phyloP scores from a whole-genome alignment of 2,329 filamentous ascomycete species.

The Fusarium dlaminii region DNA sequence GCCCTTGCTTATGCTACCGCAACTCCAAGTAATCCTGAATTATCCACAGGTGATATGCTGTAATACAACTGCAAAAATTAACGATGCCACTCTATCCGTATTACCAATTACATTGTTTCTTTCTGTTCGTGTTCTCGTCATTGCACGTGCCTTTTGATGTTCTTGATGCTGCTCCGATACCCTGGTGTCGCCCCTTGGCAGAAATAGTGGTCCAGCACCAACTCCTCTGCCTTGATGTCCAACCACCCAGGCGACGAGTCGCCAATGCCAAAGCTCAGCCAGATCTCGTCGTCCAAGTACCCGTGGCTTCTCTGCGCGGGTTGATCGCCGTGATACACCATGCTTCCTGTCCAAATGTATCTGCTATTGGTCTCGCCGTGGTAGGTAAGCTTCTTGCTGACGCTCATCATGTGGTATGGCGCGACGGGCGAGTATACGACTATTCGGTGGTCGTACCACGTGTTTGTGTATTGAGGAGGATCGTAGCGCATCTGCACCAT shows the following conservation, averaged over 20 bases:
- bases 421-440: slow-evolving; percentile 32
- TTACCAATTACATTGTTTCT: slow-evolving; percentile 28
- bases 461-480: slow-evolving; percentile 30
- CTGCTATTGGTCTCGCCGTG: slow-evolving; percentile 36
- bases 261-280: slow-evolving; percentile 38
- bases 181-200: slow-evolving; percentile 21
- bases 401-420: slow-evolving; percentile 35
- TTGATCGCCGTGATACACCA: slow-evolving; percentile 32
- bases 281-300: slow-evolving; percentile 33
- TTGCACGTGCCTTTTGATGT: slow-evolving; percentile 26
- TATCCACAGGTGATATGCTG: slow-evolving; percentile 11
- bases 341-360: slow-evolving; percentile 39
- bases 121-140: slow-evolving; percentile 23
- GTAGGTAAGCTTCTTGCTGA: slow-evolving; percentile 38
- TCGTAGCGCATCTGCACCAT: slow-evolving; percentile 41
- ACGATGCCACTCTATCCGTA: slow-evolving; percentile 11
- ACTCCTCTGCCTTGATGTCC: slow-evolving; percentile 33
- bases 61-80: slow-evolving; percentile 14
- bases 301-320: slow-evolving; percentile 27
- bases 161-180: slow-evolving; percentile 19
- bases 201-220: slow-evolving; percentile 34
- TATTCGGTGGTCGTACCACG: slow-evolving; percentile 38
- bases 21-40: slow-evolving; percentile 12
- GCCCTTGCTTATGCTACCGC: slow-evolving; percentile 5
- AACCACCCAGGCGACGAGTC: slow-evolving; percentile 35